Evolutionary conservation across 1,284 basidiomycete species (phyloP), one percentile per base, ranked within the genome.

Genomic region (Trametes hirsuta): DNA sequence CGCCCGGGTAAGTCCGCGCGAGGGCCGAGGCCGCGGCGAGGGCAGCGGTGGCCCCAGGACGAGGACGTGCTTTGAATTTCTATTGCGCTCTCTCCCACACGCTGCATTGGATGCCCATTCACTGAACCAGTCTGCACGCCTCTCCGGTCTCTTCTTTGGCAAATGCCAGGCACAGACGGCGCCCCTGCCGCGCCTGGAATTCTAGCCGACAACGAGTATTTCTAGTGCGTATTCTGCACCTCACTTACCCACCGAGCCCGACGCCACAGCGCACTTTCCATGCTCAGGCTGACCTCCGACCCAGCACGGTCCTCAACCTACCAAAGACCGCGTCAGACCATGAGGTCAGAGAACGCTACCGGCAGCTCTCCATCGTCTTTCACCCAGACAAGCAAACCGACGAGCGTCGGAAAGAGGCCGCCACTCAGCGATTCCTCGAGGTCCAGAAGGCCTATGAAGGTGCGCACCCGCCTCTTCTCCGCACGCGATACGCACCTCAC

Each of bases 371-470:
- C 1, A 79, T 93, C n/a, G 74, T 88, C n/a, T 90, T 93, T 59
- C 92, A 94, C 67, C 93, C 93, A 3, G 93, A 95, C 79, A 93
- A 90, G 69, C 91, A 94, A 63, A 80, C 76, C n/a, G 83, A 85
- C 66, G 79, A 84, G 53, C 69, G 74, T 4, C 76, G 81, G 59
- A 88, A 85, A 71, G 79, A 76, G 39, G 79, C 83, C 1, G 90
- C 92, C 2, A 82, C 84, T 25, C 78, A 82, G 47, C 80, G 82
- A 51, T 94, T 94, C 65, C 79, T 90, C 25, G 84, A 90, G 68
- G 80, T 94, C 15, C 90, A 93, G 65, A 88, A 87, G 64, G 91
- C 92, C 15, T 93, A 93, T 69, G 82, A 90, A 80, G 82, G 89
- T 87, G 66, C 53, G 78, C 67, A 34, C 46, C 53, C n/a, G 21